These are phyloP conservation scores for Begonia loranthoides DNA, from an alignment of 306 rosid species.

Conservation along the genomic window DNA sequence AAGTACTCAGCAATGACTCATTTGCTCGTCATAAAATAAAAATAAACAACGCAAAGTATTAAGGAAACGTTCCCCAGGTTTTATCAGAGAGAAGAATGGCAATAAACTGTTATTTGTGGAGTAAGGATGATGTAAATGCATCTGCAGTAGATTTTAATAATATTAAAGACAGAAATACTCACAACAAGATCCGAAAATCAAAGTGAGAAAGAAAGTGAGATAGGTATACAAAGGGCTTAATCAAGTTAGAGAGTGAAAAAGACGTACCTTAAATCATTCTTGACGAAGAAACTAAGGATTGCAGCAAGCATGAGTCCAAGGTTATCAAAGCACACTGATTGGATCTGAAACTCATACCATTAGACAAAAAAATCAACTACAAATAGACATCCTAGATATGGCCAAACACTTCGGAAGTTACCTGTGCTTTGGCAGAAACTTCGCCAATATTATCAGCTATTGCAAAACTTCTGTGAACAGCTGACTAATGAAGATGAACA, in stretches of 20 bases:
- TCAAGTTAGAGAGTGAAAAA: not conserved
- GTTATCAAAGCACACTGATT: slow-evolving; percentile 93
- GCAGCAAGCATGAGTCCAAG: slow-evolving; percentile 80
- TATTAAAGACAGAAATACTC: too few species aligned
- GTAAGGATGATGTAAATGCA: too few species aligned
- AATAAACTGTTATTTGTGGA: not conserved
- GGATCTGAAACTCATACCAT: slow-evolving; percentile 43
- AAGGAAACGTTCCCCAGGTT: too few species aligned
- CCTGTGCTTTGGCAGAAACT: slow-evolving; percentile 95
- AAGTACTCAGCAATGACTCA: too few species aligned
- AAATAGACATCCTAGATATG: too few species aligned
- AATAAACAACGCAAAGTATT: too few species aligned
- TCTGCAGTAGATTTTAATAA: too few species aligned
- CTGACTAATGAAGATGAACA: slow-evolving; percentile 36
- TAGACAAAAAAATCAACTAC: too few species aligned
- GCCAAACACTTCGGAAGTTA: slow-evolving; percentile 4
- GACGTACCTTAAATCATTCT: slow-evolving; percentile 40
- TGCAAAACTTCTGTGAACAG: slow-evolving; percentile 93
- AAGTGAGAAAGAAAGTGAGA: too few species aligned
- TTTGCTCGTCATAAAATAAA: too few species aligned
- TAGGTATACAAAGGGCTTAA: too few species aligned
- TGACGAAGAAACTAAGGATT: slow-evolving; percentile 43
- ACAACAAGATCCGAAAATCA: too few species aligned
- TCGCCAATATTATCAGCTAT: slow-evolving; percentile 80
- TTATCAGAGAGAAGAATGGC: not conserved